Evolutionary conservation across 2,329 filamentous ascomycete genomes (phyloP).

Genomic region (Zasmidium angulare): DNA sequence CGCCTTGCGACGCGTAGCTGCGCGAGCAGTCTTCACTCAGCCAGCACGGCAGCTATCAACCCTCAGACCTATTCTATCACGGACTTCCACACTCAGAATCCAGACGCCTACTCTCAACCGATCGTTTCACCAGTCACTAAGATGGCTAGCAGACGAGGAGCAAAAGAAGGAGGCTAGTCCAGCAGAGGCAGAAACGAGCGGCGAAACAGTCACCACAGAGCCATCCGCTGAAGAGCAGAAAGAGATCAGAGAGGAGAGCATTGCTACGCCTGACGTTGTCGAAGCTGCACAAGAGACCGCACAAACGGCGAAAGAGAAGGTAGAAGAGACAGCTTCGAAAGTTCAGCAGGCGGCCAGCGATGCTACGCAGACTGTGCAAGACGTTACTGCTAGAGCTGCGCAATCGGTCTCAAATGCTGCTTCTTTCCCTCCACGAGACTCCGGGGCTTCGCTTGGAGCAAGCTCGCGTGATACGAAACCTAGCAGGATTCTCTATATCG

Average conservation of each 20-base stretch:
- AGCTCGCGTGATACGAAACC: constrained; percentile 22
- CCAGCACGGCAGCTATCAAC: constrained; percentile 42
- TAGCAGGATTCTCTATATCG: constrained; percentile 58
- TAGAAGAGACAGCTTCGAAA: constrained; percentile 16
- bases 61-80: constrained; percentile 14
- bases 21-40: constrained; percentile 53
- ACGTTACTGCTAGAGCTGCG: constrained; percentile 5
- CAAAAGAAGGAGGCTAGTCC: constrained; percentile 20
- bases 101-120: constrained; percentile 37
- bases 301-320: constrained; percentile 24
- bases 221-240: constrained; percentile 28
- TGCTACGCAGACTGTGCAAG: constrained; percentile 15
- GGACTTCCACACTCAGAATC: constrained; percentile 37
- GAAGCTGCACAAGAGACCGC: constrained; percentile 22
- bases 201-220: constrained; percentile 37
- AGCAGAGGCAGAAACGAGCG: constrained; percentile 33
- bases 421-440: neutral
- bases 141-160: constrained; percentile 42
- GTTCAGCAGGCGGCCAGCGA: constrained; percentile 13
- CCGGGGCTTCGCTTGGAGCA: neutral
- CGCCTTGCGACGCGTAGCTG: constrained; percentile 58
- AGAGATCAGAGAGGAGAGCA: constrained; percentile 30
- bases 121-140: constrained; percentile 42
- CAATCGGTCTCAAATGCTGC: constrained; percentile 6
- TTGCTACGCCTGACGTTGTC: constrained; percentile 25